These are phyloP conservation scores for Colletotrichum sp. DNA, from an alignment of 2,329 filamentous ascomycete genomes.

Conservation along the genomic window DNA sequence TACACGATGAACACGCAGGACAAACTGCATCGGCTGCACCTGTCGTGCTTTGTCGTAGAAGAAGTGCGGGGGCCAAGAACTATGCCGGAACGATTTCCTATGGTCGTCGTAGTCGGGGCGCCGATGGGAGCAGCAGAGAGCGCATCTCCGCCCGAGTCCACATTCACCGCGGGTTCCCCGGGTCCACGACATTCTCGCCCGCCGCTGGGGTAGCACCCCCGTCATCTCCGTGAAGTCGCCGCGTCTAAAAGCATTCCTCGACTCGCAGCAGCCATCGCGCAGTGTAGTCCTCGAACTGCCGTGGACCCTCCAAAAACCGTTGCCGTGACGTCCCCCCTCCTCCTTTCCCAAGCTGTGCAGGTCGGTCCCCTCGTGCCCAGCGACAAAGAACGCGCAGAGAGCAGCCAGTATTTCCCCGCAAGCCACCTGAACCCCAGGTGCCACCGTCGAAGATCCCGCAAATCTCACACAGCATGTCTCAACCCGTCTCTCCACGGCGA, in stretches of 20 bases:
- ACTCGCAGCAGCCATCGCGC: not conserved
- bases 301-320: not conserved
- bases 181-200: not conserved
- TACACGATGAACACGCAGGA: not conserved
- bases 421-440: not conserved
- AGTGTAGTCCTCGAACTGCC: not conserved
- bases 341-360: not conserved
- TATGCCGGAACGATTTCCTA: not conserved
- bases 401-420: not conserved
- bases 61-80: not conserved
- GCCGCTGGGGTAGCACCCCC: not conserved
- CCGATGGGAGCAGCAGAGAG: not conserved
- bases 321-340: not conserved
- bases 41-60: not conserved
- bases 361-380: not conserved
- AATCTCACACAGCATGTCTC: slow-evolving; percentile 1
- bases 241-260: not conserved
- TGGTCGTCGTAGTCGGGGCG: not conserved
- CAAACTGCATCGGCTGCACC: not conserved
- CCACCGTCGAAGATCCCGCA: not conserved
- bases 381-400: not conserved
- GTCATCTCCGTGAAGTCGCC: not conserved
- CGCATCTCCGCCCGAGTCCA: not conserved
- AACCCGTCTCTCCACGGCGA: not conserved
- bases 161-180: not conserved